Base-by-base conservation (phyloP, 2,329 filamentous ascomycete genomes). In the Cercospora sp. region DNA sequence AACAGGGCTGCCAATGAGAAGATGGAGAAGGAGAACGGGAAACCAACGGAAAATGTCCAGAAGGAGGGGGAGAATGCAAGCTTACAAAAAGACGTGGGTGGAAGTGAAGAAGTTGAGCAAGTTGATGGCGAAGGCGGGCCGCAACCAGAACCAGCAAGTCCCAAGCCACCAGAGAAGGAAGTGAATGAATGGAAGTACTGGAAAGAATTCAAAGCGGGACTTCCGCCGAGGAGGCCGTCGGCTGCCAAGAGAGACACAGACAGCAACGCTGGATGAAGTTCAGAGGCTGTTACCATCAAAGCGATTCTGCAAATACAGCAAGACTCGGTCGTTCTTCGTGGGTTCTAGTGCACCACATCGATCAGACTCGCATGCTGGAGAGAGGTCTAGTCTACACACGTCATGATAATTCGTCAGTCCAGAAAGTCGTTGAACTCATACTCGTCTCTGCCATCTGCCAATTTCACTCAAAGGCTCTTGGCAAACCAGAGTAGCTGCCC, bases 401-500 rank as follows among this genome's bases (percentile, higher is more conserved):
- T 61, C 59, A 28, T 61, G 23, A 31, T 45, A 3, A 4, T 8
- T 55, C 62, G 31, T 57, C 5, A 42, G 6, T 30, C 28, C 55
- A 23, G 2, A 18, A 5, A 5, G 31, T 59, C 28, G 12, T 33
- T 7, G 12, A 3, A 12, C 23, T 30, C 55, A 18, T n/a, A 12
- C 8, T 23, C 4, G 1, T 36, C 6, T 36, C 55, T 8, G 4
- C 13, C 53, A n/a, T 12, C 12, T 16, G 12, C 0, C 6, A 36
- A 16, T 33, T 3, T 42, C 7, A 59, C 55, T 36, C 20, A 8
- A 28, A 30, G 3, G 42, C 48, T 7, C 33, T 62, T 5, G 64
- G 64, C 42, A 67, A 36, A 2, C 66, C 66, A 16, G 61, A 18
- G 20, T 65, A 51, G 23, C 64, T 67, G 1, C 67, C 72, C n/a